A percentile compares a stretch with the other conserved stretches of the same genome.
Evolutionary conservation across 2,329 filamentous ascomycete genomes (phyloP).

Genomic region (Gaeumannomyces sp.): DNA sequence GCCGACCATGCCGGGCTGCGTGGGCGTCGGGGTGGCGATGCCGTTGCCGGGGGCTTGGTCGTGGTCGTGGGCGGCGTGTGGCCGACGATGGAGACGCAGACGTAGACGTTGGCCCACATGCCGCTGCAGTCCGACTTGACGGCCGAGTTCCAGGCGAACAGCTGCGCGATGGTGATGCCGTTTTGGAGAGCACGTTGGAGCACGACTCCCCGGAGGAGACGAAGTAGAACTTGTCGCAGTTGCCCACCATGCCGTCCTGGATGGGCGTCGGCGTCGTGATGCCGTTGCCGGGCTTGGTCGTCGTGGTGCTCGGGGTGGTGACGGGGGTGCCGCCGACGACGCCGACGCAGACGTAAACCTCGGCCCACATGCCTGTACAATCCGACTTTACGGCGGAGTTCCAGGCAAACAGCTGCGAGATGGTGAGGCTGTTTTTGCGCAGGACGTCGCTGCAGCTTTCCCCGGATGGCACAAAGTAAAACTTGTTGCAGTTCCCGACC

Average conservation of each 20-base stretch:
- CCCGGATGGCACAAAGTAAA: constrained; percentile 12
- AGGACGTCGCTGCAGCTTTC: constrained; percentile 14
- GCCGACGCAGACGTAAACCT: constrained; percentile 23
- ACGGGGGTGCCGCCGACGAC: constrained; percentile 44
- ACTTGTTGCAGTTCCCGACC: constrained; percentile 13
- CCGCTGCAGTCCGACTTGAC: no score
- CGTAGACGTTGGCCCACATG: constrained; percentile 13
- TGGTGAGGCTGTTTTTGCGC: constrained; percentile 10
- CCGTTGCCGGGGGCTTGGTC: constrained; percentile 1
- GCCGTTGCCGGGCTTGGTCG: not conserved
- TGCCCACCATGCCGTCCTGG: constrained; percentile 10
- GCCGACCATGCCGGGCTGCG: constrained; percentile 3
- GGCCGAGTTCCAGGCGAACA: constrained; percentile 17
- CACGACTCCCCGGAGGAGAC: constrained; percentile 13
- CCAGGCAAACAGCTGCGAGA: constrained; percentile 14
- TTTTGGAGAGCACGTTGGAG: constrained; percentile 11
- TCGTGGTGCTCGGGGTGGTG: constrained; percentile 32
- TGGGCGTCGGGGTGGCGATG: constrained; percentile 1
- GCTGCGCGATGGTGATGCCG: constrained; percentile 11
- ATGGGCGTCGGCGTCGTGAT: constrained; percentile 7
- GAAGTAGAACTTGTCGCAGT: constrained; percentile 14
- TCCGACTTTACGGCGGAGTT: constrained; percentile 14
- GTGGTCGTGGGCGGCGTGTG: constrained; percentile 33
- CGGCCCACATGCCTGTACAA: constrained; percentile 14
- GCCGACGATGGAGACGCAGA: constrained; percentile 37